Evolutionary conservation across 2,329 filamentous ascomycete genomes (phyloP).

Genomic region (Diaporthe ilicicola): DNA sequence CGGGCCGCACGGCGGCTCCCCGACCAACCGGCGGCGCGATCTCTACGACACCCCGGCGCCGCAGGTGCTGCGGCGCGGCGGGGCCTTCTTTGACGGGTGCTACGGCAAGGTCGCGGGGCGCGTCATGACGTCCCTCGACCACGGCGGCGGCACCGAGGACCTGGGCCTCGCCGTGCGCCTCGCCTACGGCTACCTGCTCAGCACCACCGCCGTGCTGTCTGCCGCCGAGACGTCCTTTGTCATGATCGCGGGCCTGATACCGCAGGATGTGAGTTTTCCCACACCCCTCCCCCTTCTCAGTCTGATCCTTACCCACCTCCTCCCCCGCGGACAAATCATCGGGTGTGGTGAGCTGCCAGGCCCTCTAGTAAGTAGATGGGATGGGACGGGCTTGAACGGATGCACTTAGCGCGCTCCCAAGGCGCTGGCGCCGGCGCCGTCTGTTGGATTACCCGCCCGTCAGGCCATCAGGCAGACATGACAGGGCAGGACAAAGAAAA

Average conservation of each 20-base stretch:
- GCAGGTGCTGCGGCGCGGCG: slow-evolving; percentile 52
- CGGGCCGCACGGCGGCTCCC: slow-evolving; percentile 45
- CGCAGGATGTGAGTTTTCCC: slow-evolving; percentile 54
- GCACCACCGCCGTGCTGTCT: slow-evolving; percentile 55
- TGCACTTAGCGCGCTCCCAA: slow-evolving; percentile 16
- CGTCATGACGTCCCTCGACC: slow-evolving; percentile 58
- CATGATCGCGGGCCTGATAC: slow-evolving; percentile 59
- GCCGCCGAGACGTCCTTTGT: slow-evolving; percentile 58
- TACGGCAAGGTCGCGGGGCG: slow-evolving; percentile 59
- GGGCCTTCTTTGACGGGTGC: slow-evolving; percentile 55
- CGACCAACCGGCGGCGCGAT: slow-evolving; percentile 50
- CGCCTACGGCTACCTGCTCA: slow-evolving; percentile 58
- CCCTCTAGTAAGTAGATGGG: neutral
- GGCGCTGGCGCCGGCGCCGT: neutral
- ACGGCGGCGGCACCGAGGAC: slow-evolving; percentile 58
- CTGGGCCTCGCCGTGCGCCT: slow-evolving; percentile 56
- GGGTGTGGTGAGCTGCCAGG: neutral
- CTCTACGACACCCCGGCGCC: slow-evolving; percentile 46
- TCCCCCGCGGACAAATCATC: neutral
- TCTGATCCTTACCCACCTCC: too few relatives aligned
- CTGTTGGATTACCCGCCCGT: neutral
- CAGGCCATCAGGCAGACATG: neutral
- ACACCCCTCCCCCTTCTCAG: neutral
- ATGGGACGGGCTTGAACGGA: neutral
- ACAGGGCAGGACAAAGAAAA: neutral